Conservation (phyloP, 345 rosid species). For the Raphanus sativus region DNA sequence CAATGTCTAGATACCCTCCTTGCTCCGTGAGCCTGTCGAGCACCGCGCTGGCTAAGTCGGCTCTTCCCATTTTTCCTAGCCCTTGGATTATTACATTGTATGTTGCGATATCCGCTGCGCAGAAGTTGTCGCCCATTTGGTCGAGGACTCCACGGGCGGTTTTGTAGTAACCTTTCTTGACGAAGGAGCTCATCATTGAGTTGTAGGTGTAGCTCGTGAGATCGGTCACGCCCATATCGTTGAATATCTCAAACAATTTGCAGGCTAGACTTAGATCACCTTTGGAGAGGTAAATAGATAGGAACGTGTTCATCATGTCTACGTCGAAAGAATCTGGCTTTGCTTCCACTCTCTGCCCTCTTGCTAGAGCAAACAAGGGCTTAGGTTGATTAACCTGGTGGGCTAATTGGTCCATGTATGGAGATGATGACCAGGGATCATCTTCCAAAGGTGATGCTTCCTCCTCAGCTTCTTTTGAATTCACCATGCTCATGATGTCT, state of each 20-base stretch:
- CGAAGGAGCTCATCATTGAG: constrained; percentile 83
- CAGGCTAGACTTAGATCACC: constrained; percentile 90
- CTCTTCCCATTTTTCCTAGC: constrained; percentile 81
- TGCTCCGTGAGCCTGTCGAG: constrained; percentile 64
- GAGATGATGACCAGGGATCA: constrained; percentile 89
- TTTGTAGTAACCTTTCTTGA: constrained; percentile 72
- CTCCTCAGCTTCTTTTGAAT: constrained; percentile 40
- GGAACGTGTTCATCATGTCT: constrained; percentile 80
- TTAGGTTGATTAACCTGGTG: constrained; percentile 42
- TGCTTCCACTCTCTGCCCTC: constrained; percentile 61
- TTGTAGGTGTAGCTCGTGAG: constrained; percentile 75
- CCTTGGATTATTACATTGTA: constrained; percentile 89
- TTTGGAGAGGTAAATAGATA: constrained; percentile 76
- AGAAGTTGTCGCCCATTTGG: constrained; percentile 70
- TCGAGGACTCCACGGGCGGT: constrained; percentile 68
- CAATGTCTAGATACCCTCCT: constrained; percentile 87
- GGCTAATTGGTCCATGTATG: constrained; percentile 81
- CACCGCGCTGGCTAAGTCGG: constrained; percentile 70
- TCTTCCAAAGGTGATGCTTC: constrained; percentile 31
- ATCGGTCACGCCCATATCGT: constrained; percentile 52
- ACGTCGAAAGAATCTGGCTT: constrained; percentile 62
- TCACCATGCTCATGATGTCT: constrained; percentile 45
- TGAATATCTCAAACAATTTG: constrained; percentile 84
- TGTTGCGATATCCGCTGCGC: constrained; percentile 71
- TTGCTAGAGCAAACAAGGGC: constrained; percentile 51